Evolutionary conservation across 2,329 filamentous ascomycete species (phyloP), one percentile per base, ranked within the genome.

Genomic region (Neonectria magnoliae): DNA sequence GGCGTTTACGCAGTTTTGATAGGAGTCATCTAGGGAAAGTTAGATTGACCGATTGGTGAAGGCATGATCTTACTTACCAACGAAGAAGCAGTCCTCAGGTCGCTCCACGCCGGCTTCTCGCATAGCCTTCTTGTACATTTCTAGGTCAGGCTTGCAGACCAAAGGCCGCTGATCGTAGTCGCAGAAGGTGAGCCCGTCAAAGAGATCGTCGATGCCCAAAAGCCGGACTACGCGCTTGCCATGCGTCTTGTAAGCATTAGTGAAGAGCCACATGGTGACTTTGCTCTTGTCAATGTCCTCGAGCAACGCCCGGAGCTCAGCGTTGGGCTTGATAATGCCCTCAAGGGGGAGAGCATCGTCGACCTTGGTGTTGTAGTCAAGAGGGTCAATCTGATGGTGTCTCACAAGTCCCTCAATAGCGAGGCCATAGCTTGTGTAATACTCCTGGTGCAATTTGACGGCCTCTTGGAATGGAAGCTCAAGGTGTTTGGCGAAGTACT

Each of bases 401-500:
- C 93, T 90, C 41, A 97, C 93, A 1, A 99, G 87, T 1, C 96
- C 96, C 81, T 98, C 94, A 68, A 99, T 97, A 31, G 96, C 96
- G n/a, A 99, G 88, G 31, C 97, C 96, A 77, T 99, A 99, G 78
- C 93, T 94, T 75, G 90, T 91, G 83, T 98, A 99, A 83, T 99
- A 99, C 73, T 94, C 92, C 78, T 89, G 85, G 80, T 98, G 96
- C 27, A 99, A 88, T 73, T 90, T 87, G 65, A 88, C 88, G n/a
- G 96, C 96, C 64, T 98, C 95, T 59, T 93, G 86, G 71, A 85
- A 84, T 1, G 88, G 85, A 2, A 98, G 83, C 22, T 89, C 87
- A 4, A 98, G 87, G 77, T 98, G 93, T 57, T 84, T 84, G 55
- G 83, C 78, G 71, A 89, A 89, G 76, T 88, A 88, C 65, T 83